Base-by-base conservation (phyloP, 768 basidiomycete species). In the Mycena capillaripes region DNA sequence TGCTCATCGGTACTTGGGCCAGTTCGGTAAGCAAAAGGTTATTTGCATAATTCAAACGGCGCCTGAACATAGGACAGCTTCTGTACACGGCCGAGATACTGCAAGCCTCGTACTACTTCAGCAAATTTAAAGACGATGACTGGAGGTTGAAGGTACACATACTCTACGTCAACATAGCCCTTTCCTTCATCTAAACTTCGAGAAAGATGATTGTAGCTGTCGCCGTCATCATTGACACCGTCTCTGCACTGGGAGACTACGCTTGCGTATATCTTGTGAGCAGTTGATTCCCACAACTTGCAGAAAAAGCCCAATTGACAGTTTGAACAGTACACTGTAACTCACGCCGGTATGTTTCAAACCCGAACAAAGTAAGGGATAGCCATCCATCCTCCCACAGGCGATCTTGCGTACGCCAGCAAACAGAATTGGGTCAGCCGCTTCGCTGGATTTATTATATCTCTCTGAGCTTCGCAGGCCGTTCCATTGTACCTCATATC, bases 391-490 rank as follows among this genome's bases (percentile, higher is more conserved):
- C 23, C 46, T 52, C 27, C 29, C 29, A 27, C 50, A 52, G 50
- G 50, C 25, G 50, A 52, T 25, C 50, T 25, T 52, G 50, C 50
- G 50, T 52, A 52, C 50, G 25, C 29, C 50, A 29, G 50, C 50
- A 52, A 52, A 52, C 23, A 23, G 50, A 52, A 52, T 52, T 52
- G n/a, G 50, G 50, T 52, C 50, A 52, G 27, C 25, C 27, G 50
- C 50, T 29, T 52, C 29, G 50, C 50, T 11, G 0, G 23, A 52
- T n/a, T 29, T 21, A 52, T 52, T 23, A 48, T 52, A 29, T 29
- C 16, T 52, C 50, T 52, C 50, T 52, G 50, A 52, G 25, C 50
- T 52, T 52, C 50, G 27, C 50, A 52, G 50, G 50, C 50, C 50
- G 27, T n/a, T n/a, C n/a, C n/a, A n/a, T n/a, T n/a, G n/a, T n/a